A percentile compares a stretch with the other conserved stretches of the same genome.
Conservation (phyloP, 805 yeast genomes). For the Metschnikowia continentalis region DNA sequence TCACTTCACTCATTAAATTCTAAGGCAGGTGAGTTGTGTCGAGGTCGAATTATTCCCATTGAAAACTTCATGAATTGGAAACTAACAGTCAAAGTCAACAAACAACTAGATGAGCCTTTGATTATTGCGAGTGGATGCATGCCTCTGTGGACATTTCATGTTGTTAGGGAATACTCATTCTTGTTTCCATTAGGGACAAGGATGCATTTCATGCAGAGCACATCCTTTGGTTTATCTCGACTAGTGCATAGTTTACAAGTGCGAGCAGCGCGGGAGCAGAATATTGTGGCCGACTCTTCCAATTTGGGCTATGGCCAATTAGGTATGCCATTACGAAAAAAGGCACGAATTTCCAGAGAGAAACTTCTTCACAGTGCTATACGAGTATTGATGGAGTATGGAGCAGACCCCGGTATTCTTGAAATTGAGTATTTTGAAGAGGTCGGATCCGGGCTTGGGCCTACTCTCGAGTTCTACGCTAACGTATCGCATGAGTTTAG, state of each 20-base stretch:
- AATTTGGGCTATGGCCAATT: slow-evolving; percentile 36
- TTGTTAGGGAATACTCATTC: slow-evolving; percentile 75
- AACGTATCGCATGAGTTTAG: slow-evolving; percentile 73
- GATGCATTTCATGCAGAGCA: slow-evolving; percentile 70
- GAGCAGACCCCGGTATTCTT: slow-evolving; percentile 71
- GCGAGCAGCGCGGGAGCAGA: slow-evolving; percentile 12
- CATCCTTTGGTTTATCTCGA: slow-evolving; percentile 88
- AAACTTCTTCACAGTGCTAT: slow-evolving; percentile 71
- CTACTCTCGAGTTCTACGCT: slow-evolving; percentile 90
- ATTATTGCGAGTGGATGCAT: slow-evolving; percentile 81
- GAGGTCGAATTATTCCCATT: slow-evolving; percentile 13
- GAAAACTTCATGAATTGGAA: slow-evolving; percentile 66
- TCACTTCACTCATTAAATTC: slow-evolving; percentile 40
- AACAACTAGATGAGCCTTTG: slow-evolving; percentile 87
- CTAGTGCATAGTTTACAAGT: slow-evolving; percentile 74
- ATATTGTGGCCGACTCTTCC: slow-evolving; percentile 6
- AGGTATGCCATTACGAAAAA: slow-evolving; percentile 76
- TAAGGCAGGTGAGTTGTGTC: slow-evolving; percentile 13
- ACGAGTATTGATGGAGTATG: slow-evolving; percentile 72
- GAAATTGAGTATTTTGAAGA: slow-evolving; percentile 89
- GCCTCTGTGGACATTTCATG: slow-evolving; percentile 77
- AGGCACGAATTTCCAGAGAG: slow-evolving; percentile 70
- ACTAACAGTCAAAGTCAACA: slow-evolving; percentile 75
- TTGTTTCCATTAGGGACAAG: slow-evolving; percentile 81
- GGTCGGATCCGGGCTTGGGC: slow-evolving; percentile 95